Evolutionary conservation across 2,329 filamentous ascomycete species (phyloP).

Genomic region (Claviceps paspali): DNA sequence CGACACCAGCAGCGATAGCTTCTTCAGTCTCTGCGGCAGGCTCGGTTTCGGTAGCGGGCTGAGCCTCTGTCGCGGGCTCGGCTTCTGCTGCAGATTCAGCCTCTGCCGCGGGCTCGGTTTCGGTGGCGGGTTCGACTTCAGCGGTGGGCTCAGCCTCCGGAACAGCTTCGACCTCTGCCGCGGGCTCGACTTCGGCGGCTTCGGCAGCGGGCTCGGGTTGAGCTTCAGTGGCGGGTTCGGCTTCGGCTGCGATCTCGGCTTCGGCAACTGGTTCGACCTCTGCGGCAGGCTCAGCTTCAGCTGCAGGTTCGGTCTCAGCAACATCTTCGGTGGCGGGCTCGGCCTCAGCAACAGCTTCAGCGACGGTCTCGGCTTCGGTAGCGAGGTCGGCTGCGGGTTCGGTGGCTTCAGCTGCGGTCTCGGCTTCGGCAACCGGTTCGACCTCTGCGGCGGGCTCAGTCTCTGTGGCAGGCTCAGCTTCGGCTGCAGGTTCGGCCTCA

Average conservation of each 20-base stretch:
- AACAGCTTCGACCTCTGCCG: too few relatives aligned
- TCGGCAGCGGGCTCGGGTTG: neutral
- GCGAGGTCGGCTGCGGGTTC: neutral
- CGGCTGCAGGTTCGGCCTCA: neutral
- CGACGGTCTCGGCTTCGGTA: neutral
- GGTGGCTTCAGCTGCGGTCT: neutral
- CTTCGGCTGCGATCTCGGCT: neutral
- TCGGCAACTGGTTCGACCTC: neutral
- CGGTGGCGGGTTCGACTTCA: neutral
- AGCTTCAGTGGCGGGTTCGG: neutral
- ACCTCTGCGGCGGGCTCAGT: neutral
- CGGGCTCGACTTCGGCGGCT: neutral
- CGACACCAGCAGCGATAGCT: neutral
- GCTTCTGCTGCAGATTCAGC: neutral
- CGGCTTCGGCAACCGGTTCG: neutral
- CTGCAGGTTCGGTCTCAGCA: too few relatives aligned
- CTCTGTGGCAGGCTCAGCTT: neutral
- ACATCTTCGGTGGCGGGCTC: neutral
- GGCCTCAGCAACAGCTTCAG: neutral
- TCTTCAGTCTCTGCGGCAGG: constrained; percentile 1
- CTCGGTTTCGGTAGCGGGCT: too few relatives aligned
- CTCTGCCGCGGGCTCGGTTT: neutral
- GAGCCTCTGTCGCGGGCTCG: neutral
- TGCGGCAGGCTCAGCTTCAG: neutral
- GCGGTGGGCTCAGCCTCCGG: too few relatives aligned